Conservation (phyloP, 2,329 filamentous ascomycete species). For the Penicillium sclerotiorum region DNA sequence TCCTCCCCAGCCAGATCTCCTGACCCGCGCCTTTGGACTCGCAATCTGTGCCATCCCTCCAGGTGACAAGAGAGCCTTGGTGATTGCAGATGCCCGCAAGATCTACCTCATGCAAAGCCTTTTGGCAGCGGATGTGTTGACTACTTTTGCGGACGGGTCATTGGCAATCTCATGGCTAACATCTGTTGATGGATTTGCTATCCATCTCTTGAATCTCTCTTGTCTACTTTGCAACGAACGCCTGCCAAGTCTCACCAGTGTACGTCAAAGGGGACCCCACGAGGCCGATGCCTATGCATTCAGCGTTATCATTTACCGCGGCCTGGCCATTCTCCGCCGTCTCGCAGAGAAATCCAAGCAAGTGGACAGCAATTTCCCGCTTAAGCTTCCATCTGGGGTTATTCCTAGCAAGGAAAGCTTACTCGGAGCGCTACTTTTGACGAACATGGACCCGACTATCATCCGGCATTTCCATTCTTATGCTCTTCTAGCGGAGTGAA, state of each 20-base stretch:
- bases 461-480: constrained; percentile 70
- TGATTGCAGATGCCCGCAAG: constrained; percentile 79
- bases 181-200: constrained; percentile 79
- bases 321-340: constrained; percentile 67
- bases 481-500: constrained; percentile 55
- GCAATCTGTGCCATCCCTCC: constrained; percentile 82
- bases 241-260: constrained; percentile 44
- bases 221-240: constrained; percentile 70
- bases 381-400: constrained; percentile 60
- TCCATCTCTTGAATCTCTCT: constrained; percentile 75
- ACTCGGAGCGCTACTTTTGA: constrained; percentile 67
- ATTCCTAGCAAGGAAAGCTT: constrained; percentile 69
- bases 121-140: constrained; percentile 84
- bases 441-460: constrained; percentile 64
- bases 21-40: constrained; percentile 84
- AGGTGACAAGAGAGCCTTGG: constrained; percentile 66
- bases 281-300: constrained; percentile 48
- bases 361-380: constrained; percentile 55
- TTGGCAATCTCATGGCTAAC: constrained; percentile 80
- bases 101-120: constrained; percentile 90
- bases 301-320: constrained; percentile 64
- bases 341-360: constrained; percentile 67
- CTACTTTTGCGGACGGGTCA: constrained; percentile 72
- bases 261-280: constrained; percentile 39
- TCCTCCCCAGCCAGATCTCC: constrained; percentile 70